Evolutionary conservation across 257 asterid species (phyloP).

Genomic region (Solanum pinnatisectum): DNA sequence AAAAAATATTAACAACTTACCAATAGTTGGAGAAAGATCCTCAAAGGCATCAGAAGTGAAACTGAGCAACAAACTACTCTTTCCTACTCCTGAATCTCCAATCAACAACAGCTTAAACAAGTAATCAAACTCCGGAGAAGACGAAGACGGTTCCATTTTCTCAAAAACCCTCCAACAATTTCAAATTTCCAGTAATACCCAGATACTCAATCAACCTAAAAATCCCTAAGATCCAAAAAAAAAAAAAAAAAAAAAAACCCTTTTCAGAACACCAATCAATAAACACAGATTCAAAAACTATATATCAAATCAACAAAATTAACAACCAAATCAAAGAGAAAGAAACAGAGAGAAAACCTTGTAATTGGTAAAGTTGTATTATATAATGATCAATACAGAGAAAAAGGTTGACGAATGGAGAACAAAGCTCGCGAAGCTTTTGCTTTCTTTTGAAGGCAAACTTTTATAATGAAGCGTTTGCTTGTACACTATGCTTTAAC

Average conservation of each 20-base stretch:
- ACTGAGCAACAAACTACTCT: constrained; percentile 80
- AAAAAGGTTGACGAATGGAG: neutral
- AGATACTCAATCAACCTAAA: neutral
- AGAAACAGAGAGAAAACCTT: neutral
- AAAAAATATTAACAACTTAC: neutral
- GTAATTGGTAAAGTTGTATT: neutral
- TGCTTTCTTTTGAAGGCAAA: neutral
- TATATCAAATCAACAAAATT: neutral
- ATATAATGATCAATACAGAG: neutral
- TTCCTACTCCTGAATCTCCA: constrained; percentile 98
- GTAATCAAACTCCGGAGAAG: constrained; percentile 38
- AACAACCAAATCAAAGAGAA: neutral
- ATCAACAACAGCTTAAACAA: constrained; percentile 31
- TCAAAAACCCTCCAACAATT: constrained; percentile 12
- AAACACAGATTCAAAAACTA: neutral
- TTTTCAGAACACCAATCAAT: neutral
- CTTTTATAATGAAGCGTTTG: neutral
- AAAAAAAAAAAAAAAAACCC: neutral
- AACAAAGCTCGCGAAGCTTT: neutral
- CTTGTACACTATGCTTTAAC: neutral
- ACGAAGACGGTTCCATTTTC: constrained; percentile 21
- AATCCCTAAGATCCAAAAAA: neutral
- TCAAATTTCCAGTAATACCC: neutral
- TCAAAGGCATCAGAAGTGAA: constrained; percentile 80
- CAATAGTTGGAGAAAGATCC: constrained; percentile 79